Evolutionary conservation across 495 filamentous ascomycete species (phyloP).

Genomic region (Podospora comata): DNA sequence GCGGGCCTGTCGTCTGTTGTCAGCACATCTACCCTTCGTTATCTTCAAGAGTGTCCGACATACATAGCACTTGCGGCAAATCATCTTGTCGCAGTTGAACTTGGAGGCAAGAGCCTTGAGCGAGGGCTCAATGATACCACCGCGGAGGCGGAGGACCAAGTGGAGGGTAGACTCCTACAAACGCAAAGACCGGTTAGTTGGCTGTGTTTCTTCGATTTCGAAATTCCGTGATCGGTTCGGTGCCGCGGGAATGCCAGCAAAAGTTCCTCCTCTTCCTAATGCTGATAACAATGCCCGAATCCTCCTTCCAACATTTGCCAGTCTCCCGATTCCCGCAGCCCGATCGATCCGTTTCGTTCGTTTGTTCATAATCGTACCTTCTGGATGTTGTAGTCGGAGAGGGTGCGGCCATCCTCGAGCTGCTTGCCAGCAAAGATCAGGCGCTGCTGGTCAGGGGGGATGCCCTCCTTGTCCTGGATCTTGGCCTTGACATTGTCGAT

Average conservation of each 20-base stretch:
- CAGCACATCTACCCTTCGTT: slow-evolving; percentile 10
- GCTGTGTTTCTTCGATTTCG: background rate
- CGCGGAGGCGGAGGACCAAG: slow-evolving; percentile 97
- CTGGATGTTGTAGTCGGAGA: slow-evolving; percentile 99
- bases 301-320: slow-evolving; percentile 3
- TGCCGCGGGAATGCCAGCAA: slow-evolving; percentile 12
- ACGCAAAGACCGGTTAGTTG: slow-evolving; percentile 15
- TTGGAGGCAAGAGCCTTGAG: slow-evolving; percentile 97
- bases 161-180: slow-evolving; percentile 95
- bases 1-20: slow-evolving; percentile 61
- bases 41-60: background rate
- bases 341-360: slow-evolving; percentile 11
- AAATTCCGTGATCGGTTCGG: background rate
- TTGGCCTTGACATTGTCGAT: slow-evolving; percentile 98
- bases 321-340: slow-evolving; percentile 11
- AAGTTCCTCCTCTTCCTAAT: slow-evolving; percentile 10
- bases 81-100: slow-evolving; percentile 99
- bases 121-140: slow-evolving; percentile 98
- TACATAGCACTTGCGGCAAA: slow-evolving; percentile 98
- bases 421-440: slow-evolving; percentile 99
- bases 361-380: slow-evolving; percentile 61
- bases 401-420: slow-evolving; percentile 97
- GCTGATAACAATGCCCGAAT: background rate
- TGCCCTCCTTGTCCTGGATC: slow-evolving; percentile 99
- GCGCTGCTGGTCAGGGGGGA: slow-evolving; percentile 98